Evolutionary conservation across 2,329 filamentous ascomycete species (phyloP), one percentile per base, ranked within the genome.

Genomic region (Scedosporium dehoogii): DNA sequence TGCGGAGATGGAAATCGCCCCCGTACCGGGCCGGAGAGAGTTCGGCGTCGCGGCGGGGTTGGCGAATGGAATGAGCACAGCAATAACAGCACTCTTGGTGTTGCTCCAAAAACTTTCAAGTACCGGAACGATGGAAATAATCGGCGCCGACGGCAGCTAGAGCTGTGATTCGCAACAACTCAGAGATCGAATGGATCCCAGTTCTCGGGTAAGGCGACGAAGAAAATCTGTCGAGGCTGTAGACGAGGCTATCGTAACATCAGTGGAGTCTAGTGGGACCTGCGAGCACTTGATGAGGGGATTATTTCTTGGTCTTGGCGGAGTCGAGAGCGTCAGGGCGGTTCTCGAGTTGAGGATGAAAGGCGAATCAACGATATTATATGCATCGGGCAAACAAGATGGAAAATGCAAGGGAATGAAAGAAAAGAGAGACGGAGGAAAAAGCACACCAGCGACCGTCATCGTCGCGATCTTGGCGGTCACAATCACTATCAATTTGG

Each of bases 401-500:
- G 48, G 44, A 25, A 27, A 42, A 59, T 60, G 27, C 33, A 53
- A 27, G 48, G 53, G 16, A 27, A 60, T 25, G 59, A 46, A 57
- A 59, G 56, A 59, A 46, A 48, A 63, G 59, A 53, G 60, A 58
- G 41, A 58, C 12, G 56, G 55, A 60, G 61, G 53, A 44, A 56
- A 63, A 51, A 46, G 59, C 44, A 48, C 55, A 18, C 44, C 42
- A 44, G 42, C 57, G 38, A 23, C 46, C 14, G 44, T 58, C 59
- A 2, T 59, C 58, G 58, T 29, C 58, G 46, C 59, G 59, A 60
- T 60, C 59, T 60, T 60, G 59, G 59, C 59, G 59, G 33, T 21
- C 59, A 46, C 48, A 27, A 51, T 51, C 18, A 55, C 51, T 27
- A 53, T 60, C 59, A 60, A 60, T 60, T 60, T 60, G 51, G 51